These are phyloP conservation scores for Malus sylvestris DNA, from an alignment of 306 rosid genomes.

Conservation along the genomic window DNA sequence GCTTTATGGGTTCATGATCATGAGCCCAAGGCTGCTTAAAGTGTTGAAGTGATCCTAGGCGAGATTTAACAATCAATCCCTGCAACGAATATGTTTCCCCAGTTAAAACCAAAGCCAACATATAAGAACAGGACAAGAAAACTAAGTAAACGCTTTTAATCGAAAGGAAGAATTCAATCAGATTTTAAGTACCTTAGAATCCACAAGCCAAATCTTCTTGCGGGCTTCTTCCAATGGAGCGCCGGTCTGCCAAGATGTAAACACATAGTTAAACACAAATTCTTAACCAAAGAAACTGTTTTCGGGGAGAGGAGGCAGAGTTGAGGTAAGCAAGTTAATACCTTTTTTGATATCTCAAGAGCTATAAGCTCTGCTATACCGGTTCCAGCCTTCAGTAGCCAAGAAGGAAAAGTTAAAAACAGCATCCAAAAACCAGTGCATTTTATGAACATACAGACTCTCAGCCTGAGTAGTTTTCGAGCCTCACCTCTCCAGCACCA, in stretches of 20 bases:
- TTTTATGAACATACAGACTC: neutral
- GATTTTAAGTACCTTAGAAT: constrained; percentile 62
- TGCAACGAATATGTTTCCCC: constrained; percentile 23
- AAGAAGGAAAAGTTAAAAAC: constrained; percentile 33
- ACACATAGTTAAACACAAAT: constrained; percentile 1
- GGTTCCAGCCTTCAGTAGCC: constrained; percentile 85
- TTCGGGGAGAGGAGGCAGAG: neutral
- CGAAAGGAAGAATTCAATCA: neutral
- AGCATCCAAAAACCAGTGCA: neutral
- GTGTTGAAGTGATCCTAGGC: constrained; percentile 74
- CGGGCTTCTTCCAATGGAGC: constrained; percentile 83
- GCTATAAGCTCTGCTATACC: constrained; percentile 98
- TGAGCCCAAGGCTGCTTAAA: constrained; percentile 99
- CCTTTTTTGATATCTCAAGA: constrained; percentile 90
- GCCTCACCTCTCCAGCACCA: constrained; percentile 95
- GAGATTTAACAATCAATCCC: constrained; percentile 86
- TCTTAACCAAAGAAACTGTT: neutral
- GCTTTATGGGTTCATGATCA: constrained; percentile 77
- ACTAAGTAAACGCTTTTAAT: constrained; percentile 1
- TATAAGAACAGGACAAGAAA: neutral
- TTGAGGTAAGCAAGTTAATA: constrained; percentile 21
- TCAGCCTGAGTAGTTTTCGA: neutral
- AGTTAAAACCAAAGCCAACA: constrained; percentile 3
- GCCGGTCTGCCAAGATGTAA: constrained; percentile 45
- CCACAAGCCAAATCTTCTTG: constrained; percentile 94